Percentiles rank a stretch among this genome's conserved stretches.
phyloP scores from a whole-genome alignment of 176 grass and related monocot species.

The Aegilops speltoides region DNA sequence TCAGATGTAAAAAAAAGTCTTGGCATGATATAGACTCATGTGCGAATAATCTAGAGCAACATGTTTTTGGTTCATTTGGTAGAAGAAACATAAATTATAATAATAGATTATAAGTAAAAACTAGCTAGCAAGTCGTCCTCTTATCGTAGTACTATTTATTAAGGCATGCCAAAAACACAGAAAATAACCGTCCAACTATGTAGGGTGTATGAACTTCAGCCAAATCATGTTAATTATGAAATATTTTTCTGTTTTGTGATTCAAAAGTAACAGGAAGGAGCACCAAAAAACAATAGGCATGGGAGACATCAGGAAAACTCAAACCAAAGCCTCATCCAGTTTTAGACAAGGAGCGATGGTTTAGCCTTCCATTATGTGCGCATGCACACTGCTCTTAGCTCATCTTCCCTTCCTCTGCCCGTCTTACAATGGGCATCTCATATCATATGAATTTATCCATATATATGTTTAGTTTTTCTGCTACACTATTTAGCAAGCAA shows the following conservation, averaged over 20 bases:
- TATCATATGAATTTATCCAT: neutral
- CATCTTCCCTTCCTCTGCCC: too few species aligned
- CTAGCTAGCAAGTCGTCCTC: neutral
- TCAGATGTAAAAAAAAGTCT: neutral
- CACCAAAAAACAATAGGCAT: slow-evolving; percentile 19
- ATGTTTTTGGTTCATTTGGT: neutral
- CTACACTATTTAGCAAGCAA: neutral
- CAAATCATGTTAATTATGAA: neutral
- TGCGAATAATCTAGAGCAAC: neutral
- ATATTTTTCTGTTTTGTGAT: neutral
- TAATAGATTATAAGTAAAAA: neutral
- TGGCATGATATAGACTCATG: neutral
- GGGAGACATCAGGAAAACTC: slow-evolving; percentile 28
- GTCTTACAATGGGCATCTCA: neutral
- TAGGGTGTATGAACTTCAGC: neutral
- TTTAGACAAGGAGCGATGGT: neutral
- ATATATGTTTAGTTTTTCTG: too few species aligned
- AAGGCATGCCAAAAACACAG: neutral
- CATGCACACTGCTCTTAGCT: slow-evolving; percentile 10
- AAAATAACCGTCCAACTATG: neutral
- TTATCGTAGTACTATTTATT: neutral
- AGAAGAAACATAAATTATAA: neutral
- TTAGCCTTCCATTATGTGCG: slow-evolving; percentile 26
- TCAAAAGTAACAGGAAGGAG: slow-evolving; percentile 26
- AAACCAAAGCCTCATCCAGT: neutral